Conservation (phyloP, 2,329 filamentous ascomycete genomes). For the Botrytis sinoallii region DNA sequence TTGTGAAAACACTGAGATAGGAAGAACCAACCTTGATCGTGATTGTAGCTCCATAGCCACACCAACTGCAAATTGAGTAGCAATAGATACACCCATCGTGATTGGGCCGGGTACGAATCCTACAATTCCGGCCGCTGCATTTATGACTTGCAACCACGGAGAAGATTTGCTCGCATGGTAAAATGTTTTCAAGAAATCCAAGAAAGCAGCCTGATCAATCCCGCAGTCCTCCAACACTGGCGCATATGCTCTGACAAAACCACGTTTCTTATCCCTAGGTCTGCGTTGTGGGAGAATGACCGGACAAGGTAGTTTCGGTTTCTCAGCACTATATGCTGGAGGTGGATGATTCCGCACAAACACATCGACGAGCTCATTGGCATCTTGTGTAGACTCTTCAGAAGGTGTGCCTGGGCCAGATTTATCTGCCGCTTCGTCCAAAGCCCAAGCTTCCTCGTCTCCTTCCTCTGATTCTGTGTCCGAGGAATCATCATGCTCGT, state of each 20-base stretch:
- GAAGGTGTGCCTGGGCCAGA: not conserved
- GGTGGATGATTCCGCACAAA: constrained; percentile 29
- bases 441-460: constrained; percentile 32
- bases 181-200: constrained; percentile 48
- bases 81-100: constrained; percentile 44
- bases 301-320: constrained; percentile 40
- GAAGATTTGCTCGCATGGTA: constrained; percentile 43
- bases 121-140: constrained; percentile 41
- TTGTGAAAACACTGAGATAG: not conserved
- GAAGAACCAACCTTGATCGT: constrained; percentile 25
- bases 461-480: constrained; percentile 25
- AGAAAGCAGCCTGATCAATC: constrained; percentile 48
- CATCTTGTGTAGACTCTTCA: constrained; percentile 18
- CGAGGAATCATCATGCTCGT: constrained; percentile 20
- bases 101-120: constrained; percentile 41
- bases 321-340: constrained; percentile 20
- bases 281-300: constrained; percentile 53
- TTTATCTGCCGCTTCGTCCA: constrained; percentile 29
- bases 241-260: constrained; percentile 53
- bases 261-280: constrained; percentile 46
- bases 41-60: constrained; percentile 41
- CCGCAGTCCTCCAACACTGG: constrained; percentile 46
- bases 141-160: constrained; percentile 43
- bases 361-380: constrained; percentile 21
- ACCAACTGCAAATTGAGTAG: constrained; percentile 43